Evolutionary conservation across 305 asterid species (phyloP).

Genomic region (Andrographis paniculata): DNA sequence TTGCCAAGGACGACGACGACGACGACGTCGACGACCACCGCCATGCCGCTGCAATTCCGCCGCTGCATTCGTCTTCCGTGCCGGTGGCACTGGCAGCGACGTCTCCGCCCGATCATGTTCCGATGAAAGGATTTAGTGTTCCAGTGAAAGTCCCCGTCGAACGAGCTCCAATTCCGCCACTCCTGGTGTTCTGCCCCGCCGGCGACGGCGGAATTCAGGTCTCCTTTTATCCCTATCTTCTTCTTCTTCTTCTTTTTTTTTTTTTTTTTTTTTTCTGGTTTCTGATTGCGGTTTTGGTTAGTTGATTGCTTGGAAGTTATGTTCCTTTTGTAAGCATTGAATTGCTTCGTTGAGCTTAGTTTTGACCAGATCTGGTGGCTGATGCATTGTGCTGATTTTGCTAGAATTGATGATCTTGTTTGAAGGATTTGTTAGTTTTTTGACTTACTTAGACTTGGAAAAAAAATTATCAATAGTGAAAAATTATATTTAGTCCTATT

Average conservation of each 20-base stretch:
- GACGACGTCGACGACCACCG: slow-evolving; percentile 33
- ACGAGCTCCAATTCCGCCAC: slow-evolving; percentile 6
- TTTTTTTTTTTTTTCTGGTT: neutral
- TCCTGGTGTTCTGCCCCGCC: slow-evolving; percentile 6
- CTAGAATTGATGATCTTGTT: no score
- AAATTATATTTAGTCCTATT: no score
- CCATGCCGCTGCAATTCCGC: slow-evolving; percentile 25
- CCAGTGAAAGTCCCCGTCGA: slow-evolving; percentile 3
- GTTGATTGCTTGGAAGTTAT: neutral
- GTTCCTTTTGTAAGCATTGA: no score
- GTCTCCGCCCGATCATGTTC: slow-evolving; percentile 14
- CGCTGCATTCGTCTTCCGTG: slow-evolving; percentile 17
- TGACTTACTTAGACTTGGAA: no score
- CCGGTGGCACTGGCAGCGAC: slow-evolving; percentile 9
- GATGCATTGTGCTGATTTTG: no score
- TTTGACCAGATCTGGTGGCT: no score
- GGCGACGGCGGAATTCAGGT: slow-evolving; percentile 12
- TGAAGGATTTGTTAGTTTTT: no score
- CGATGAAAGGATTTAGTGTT: slow-evolving; percentile 2
- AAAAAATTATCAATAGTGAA: no score
- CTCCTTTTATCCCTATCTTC: no score
- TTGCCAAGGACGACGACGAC: slow-evolving; percentile 45
- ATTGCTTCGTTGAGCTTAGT: no score
- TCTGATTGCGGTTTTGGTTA: no score
- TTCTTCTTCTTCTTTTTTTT: neutral